Conservation (phyloP, 2,329 filamentous ascomycete species). For the Peltaster fructicola region DNA sequence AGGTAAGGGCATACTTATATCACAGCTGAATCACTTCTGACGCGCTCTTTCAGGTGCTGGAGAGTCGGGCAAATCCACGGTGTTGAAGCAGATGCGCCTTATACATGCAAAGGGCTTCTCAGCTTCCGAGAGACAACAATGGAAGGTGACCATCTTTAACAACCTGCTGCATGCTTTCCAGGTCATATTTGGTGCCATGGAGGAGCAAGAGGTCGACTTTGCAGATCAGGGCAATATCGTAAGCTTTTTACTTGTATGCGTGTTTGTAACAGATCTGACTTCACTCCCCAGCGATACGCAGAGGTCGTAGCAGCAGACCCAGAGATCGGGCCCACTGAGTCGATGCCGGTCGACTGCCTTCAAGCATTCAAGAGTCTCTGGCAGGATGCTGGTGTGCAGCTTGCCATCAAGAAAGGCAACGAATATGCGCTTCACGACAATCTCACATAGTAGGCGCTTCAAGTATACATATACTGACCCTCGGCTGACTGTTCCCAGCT, state of each 20-base stretch:
- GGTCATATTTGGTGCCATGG: conserved; percentile 79
- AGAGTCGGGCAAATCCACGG: conserved; percentile 90
- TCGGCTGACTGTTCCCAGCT: conserved; percentile 40
- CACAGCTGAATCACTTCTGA: conserved; percentile 15
- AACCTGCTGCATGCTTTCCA: conserved; percentile 89
- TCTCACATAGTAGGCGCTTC: conserved; percentile 58
- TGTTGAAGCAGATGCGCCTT: conserved; percentile 97
- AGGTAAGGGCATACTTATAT: conserved; percentile 38
- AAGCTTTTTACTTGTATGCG: conserved; percentile 18
- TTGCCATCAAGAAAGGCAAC: conserved; percentile 82
- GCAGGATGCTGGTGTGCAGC: conserved; percentile 65
- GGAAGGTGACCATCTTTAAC: conserved; percentile 87
- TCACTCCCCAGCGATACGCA: conserved; percentile 48
- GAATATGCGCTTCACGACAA: conserved; percentile 96
- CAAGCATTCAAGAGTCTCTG: conserved; percentile 71
- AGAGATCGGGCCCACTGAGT: conserved; percentile 68
- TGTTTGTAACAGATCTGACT: too few relatives aligned
- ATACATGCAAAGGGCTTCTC: conserved; percentile 89
- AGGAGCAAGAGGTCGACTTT: conserved; percentile 63
- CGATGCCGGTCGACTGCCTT: conserved; percentile 60
- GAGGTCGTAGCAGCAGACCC: conserved; percentile 59
- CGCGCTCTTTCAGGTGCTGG: conserved; percentile 55
- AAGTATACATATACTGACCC: too few relatives aligned
- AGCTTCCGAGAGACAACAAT: conserved; percentile 76
- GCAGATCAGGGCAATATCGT: conserved; percentile 66